Conservation (phyloP, 1,284 basidiomycete species). For the Pseudozyma sp. region DNA sequence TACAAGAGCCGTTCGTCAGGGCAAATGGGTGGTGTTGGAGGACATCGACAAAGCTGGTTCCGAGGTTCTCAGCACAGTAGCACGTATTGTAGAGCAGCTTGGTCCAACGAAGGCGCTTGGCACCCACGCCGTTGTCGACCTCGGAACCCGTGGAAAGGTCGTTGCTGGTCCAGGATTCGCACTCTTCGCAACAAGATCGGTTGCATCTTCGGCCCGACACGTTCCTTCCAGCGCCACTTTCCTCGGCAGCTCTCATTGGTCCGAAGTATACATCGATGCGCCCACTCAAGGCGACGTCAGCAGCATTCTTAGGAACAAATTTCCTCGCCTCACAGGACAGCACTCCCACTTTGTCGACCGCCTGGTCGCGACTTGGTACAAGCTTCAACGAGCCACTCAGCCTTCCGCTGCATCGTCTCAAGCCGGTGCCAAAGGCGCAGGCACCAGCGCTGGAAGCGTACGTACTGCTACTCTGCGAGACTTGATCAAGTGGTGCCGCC, state of each 20-base stretch:
- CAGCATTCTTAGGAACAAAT: conserved; percentile 52
- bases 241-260: conserved; percentile 78
- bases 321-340: conserved; percentile 32
- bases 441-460: conserved; percentile 30
- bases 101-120: conserved; percentile 79
- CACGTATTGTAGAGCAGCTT: conserved; percentile 80
- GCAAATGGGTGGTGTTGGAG: conserved; percentile 93
- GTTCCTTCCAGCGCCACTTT: conserved; percentile 44
- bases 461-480: conserved; percentile 78
- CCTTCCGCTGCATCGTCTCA: conserved; percentile 29
- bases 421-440: conserved; percentile 6
- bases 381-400: conserved; percentile 40
- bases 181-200: conserved; percentile 69
- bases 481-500: conserved; percentile 85
- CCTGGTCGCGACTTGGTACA: conserved; percentile 58
- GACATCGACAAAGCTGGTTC: conserved; percentile 79
- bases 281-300: conserved; percentile 54
- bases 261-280: conserved; percentile 49
- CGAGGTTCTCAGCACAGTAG: conserved; percentile 62
- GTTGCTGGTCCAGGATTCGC: conserved; percentile 69
- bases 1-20: conserved; percentile 87
- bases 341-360: conserved; percentile 41
- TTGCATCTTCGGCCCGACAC: conserved; percentile 66
- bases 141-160: conserved; percentile 68
- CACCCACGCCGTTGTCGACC: conserved; percentile 75